Percentiles rank a stretch among this genome's conserved stretches.
These are phyloP conservation scores for Schizosaccharomyces japonicus DNA, from an alignment of 805 yeast genomes.

Conservation along the genomic window DNA sequence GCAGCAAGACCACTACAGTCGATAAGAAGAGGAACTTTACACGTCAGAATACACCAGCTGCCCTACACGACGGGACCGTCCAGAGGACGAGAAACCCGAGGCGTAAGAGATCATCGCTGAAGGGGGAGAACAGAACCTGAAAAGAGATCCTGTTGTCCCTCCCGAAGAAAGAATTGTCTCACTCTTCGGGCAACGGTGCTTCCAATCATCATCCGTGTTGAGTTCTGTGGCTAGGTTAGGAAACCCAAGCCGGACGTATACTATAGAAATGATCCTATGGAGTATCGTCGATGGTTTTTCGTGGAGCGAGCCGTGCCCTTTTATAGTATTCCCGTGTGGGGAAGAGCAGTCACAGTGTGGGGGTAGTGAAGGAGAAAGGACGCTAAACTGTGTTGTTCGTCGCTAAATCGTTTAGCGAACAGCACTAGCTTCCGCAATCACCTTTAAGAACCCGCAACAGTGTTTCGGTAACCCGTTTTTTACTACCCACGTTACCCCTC, in stretches of 20 bases:
- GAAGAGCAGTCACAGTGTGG: constrained; percentile 2
- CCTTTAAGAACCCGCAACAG: too few relatives aligned
- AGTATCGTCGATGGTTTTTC: constrained; percentile 2
- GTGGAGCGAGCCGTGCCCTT: not conserved
- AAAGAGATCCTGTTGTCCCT: not conserved
- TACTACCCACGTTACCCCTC: too few relatives aligned
- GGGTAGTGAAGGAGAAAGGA: too few relatives aligned
- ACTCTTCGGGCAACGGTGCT: constrained; percentile 4
- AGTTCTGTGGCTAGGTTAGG: constrained; percentile 5
- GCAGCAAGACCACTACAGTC: too few relatives aligned
- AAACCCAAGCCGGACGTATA: constrained; percentile 5
- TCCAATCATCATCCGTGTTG: constrained; percentile 3
- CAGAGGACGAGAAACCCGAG: not conserved
- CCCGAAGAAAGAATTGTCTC: not conserved
- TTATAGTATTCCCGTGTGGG: not conserved
- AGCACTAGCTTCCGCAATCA: too few relatives aligned
- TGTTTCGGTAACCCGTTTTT: too few relatives aligned
- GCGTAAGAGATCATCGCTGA: constrained; percentile 2
- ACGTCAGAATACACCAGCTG: constrained; percentile 3
- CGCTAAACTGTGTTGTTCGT: too few relatives aligned
- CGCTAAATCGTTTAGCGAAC: too few relatives aligned
- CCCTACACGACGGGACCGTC: not conserved
- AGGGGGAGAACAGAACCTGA: not conserved
- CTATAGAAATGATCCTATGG: constrained; percentile 4
- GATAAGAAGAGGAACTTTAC: too few relatives aligned